phyloP scores from a whole-genome alignment of 2,329 filamentous ascomycete genomes.

The Dryadomyces quercus-mongolicae region DNA sequence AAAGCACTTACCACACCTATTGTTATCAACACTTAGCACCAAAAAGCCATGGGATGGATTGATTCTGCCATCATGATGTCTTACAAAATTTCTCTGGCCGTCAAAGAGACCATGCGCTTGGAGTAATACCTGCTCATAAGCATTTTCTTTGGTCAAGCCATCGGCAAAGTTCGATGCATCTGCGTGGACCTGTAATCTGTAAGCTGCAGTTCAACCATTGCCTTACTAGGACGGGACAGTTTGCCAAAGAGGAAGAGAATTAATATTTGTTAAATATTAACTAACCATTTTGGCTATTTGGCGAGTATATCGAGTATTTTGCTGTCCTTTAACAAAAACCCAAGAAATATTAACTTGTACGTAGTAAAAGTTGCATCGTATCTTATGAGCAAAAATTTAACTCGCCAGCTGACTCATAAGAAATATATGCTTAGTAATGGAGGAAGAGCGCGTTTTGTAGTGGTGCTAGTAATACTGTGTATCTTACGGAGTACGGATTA shows the following conservation, averaged over 20 bases:
- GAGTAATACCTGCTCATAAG: conserved; percentile 61
- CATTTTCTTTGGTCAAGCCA: conserved; percentile 56
- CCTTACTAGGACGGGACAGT: not conserved
- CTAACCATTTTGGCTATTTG: not conserved
- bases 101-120: conserved; percentile 59
- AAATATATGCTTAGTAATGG: too few species aligned
- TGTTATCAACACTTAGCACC: not conserved
- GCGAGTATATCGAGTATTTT: too few species aligned
- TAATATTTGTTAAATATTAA: not conserved
- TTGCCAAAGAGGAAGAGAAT: too few species aligned
- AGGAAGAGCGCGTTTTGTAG: too few species aligned
- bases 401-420: too few species aligned
- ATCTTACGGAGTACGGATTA: too few species aligned
- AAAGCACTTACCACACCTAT: not conserved
- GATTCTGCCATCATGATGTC: conserved; percentile 10
- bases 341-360: too few species aligned
- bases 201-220: not conserved
- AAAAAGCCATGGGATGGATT: not conserved
- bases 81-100: conserved; percentile 69
- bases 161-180: conserved; percentile 63
- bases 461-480: too few species aligned
- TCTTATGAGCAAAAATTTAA: too few species aligned
- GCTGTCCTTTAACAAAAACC: too few species aligned
- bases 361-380: too few species aligned
- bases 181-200: conserved; percentile 54